Evolutionary conservation across 257 asterid species (phyloP), one percentile per base, ranked within the genome.

Genomic region (Solanum piurae): DNA sequence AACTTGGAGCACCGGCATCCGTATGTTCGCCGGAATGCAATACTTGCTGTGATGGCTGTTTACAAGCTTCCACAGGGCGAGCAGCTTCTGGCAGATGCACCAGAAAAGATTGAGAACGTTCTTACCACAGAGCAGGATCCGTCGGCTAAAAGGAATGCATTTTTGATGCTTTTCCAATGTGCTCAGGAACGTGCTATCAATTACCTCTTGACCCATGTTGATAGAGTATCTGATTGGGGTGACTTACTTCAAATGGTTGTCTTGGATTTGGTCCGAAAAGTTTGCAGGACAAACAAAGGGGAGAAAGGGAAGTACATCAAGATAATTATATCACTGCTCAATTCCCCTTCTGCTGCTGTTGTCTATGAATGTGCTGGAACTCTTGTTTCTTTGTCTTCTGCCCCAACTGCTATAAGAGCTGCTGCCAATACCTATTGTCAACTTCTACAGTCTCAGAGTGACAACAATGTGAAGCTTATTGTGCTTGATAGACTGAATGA

Each of bases 1-100:
- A 96, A 96, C 91, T 91, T 96, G 96, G 99, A 95, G 90, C 99
- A 95, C 83, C 94, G 97, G 23, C 95, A 96, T 92, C 97, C 99
- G 16, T 95, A 93, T 86, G 91, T 95, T 23, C 90, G 99, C 90
- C 93, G 96, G 90, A 94, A 93, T 87, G 99, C 99, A 33, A 94
- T 96, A 90, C 97, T 93, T 91, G 96, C 99, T 86, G 91, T 96
- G 86, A 94, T 94, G 97, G 86, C 99, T 14, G 94, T 96, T 76
- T 95, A 93, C 94, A 96, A 92, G 90, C 98, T 96, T 90, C 98
- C 97, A 27, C 97, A 96, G 31, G 98, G 99, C 8, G 98, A 96
- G 87, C 98, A 96, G 91, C 94, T 95, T 82, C 85, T 96, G 94
- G 94, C 93, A 44, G 99, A 96, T 92, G 99, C 99, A 77, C 99